Evolutionary conservation across 208 protist species (phyloP), one percentile per base, ranked within the genome.

Genomic region (Leptomonas seymouri): DNA sequence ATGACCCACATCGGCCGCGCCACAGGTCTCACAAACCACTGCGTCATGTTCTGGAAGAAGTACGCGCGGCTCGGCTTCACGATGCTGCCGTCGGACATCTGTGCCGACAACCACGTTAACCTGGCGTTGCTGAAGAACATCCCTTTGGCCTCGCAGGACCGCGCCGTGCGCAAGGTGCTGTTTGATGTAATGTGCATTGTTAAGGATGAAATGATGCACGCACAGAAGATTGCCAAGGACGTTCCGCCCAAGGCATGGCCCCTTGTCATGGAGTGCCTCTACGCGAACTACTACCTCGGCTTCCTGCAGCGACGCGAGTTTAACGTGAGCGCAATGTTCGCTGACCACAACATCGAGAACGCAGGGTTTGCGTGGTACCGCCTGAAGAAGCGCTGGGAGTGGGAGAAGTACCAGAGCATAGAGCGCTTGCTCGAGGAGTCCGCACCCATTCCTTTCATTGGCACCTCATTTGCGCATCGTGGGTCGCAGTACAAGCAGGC

Each of bases 11-110:
- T 96, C 62, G 89, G 88, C 48, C 82, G 91, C 42, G 91, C 91
- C 23, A 88, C 80, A 23, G 91, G 91, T 0, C 77, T 96, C 28
- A 93, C 89, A 20, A 85, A 84, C 45, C 91, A 96, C 74, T 93
- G 89, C 73, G 91, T 96, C 20, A 93, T 96, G 91, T 92, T 94
- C 56, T 96, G 91, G 89, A 94, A 94, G 46, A 94, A 96, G 74
- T 96, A 96, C 81, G 91, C 89, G 27, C 76, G 78, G 46, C 86
- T 94, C 54, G 91, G 91, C 56, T 89, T 93, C 59, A 96, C 89
- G 30, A 91, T 96, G 91, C 84, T 96, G 41, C 91, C 91, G 15
- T 81, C 91, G 7, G 91, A 94, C 69, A 65, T 96, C 39, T 96
- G 91, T 71, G 91, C 91, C 3, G 91, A 96, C 68, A 84, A 94